phyloP scores from a whole-genome alignment of 441 rosid genomes.

The Erysimum cheiri region DNA sequence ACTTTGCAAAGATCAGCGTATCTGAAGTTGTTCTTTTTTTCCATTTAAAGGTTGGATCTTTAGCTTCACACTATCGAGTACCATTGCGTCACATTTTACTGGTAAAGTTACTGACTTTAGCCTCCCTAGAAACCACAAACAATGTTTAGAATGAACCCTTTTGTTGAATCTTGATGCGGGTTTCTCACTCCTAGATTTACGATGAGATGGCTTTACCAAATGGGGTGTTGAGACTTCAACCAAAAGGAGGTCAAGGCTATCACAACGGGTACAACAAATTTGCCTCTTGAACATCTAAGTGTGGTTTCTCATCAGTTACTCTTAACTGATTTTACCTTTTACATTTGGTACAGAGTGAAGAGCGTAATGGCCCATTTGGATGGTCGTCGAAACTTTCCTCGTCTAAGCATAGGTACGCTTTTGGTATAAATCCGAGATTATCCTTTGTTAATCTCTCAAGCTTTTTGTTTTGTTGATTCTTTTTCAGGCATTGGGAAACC shows the following conservation, averaged over 20 bases:
- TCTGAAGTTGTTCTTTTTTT: conserved; percentile 27
- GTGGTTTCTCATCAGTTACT: not conserved
- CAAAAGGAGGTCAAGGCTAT: conserved; percentile 93
- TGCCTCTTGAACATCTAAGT: conserved; percentile 15
- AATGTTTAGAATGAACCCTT: not conserved
- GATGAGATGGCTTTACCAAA: conserved; percentile 94
- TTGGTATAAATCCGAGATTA: not conserved
- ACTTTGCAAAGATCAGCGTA: conserved; percentile 23
- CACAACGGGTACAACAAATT: conserved; percentile 78
- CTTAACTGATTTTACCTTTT: not conserved
- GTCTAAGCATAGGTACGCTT: conserved; percentile 69
- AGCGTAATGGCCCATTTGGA: conserved; percentile 82
- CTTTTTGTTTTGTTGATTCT: conserved; percentile 7
- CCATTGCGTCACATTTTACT: conserved; percentile 89
- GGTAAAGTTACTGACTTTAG: conserved; percentile 50
- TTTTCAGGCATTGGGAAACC: conserved; percentile 84
- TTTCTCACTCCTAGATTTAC: conserved; percentile 56
- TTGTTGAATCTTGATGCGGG: conserved; percentile 26
- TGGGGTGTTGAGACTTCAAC: conserved; percentile 85
- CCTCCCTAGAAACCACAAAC: conserved; percentile 18
- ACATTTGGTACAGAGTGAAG: conserved; percentile 62
- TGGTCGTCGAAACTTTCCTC: conserved; percentile 77
- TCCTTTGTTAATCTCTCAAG: not conserved
- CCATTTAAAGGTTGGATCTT: conserved; percentile 76
- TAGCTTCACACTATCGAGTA: conserved; percentile 86